Percentiles rank a stretch among this genome's conserved stretches.
Evolutionary conservation across 2,329 filamentous ascomycete species (phyloP).

Genomic region (Claviceps cyperi): DNA sequence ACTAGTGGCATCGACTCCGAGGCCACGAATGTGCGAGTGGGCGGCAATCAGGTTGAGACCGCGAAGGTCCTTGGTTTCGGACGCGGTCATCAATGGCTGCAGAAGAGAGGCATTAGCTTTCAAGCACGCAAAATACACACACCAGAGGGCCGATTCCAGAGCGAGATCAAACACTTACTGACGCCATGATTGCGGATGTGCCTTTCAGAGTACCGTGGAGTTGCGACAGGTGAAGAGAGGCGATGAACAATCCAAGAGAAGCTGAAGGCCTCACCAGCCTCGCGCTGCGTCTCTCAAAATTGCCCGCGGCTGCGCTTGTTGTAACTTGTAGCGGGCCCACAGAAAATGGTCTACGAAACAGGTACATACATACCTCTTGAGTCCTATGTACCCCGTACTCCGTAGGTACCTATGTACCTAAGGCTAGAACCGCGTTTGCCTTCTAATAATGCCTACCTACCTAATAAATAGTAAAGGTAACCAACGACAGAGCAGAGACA

Average conservation of each 20-base stretch:
- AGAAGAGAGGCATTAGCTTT: conserved; percentile 4
- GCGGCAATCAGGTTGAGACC: conserved; percentile 95
- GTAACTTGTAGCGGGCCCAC: neutral
- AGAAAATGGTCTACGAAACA: neutral
- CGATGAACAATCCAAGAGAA: neutral
- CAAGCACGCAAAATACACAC: neutral
- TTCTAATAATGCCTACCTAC: no score
- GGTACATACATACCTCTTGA: no score
- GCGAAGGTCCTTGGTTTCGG: conserved; percentile 89
- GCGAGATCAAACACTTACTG: conserved; percentile 25
- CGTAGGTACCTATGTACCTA: no score
- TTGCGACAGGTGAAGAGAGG: neutral
- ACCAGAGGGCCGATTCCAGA: neutral
- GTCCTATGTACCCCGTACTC: no score
- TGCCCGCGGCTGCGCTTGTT: conserved; percentile 1
- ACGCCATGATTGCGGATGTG: conserved; percentile 29
- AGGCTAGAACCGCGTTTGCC: no score
- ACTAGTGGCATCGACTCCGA: conserved; percentile 84
- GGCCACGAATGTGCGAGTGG: conserved; percentile 92
- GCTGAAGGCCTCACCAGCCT: neutral
- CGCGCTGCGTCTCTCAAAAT: conserved; percentile 3
- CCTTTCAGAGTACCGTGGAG: conserved; percentile 1
- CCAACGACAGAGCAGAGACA: no score
- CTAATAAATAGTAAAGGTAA: no score
- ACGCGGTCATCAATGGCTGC: conserved; percentile 59